These are phyloP conservation scores for Sanghuangporus weigelae DNA, from an alignment of 1,284 basidiomycete genomes.

Conservation along the genomic window DNA sequence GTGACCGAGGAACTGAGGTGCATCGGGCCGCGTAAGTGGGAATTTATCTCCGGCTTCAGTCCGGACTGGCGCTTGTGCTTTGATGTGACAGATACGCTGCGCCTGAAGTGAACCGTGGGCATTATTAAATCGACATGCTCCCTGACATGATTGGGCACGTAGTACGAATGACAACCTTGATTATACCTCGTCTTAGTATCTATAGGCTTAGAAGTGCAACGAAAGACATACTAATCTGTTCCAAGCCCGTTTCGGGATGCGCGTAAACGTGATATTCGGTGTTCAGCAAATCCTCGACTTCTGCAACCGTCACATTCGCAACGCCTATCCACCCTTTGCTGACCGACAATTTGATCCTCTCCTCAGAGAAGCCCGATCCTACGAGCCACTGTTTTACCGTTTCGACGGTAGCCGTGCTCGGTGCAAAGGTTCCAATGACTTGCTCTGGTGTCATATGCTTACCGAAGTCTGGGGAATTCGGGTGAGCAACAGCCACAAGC, in stretches of 20 bases:
- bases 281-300: conserved; percentile 40
- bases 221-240: conserved; percentile 30
- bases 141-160: conserved; percentile 38
- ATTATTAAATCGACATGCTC: conserved; percentile 43
- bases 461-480: conserved; percentile 23
- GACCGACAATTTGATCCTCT: conserved; percentile 30
- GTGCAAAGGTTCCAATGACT: conserved; percentile 38
- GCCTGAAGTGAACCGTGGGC: conserved; percentile 42
- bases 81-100: conserved; percentile 21
- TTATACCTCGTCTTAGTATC: conserved; percentile 16
- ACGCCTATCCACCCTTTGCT: conserved; percentile 40
- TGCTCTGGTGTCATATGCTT: conserved; percentile 27
- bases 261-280: conserved; percentile 43
- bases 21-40: conserved; percentile 9
- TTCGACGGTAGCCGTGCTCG: conserved; percentile 35
- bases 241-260: conserved; percentile 31
- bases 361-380: conserved; percentile 29
- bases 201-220: background rate
- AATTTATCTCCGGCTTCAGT: conserved; percentile 2
- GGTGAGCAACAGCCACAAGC: conserved; percentile 25
- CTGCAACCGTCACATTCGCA: conserved; percentile 35
- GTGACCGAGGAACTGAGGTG: conserved; percentile 5
- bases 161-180: conserved; percentile 39
- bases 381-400: conserved; percentile 40
- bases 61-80: conserved; percentile 23